Evolutionary conservation across 2,329 filamentous ascomycete genomes (phyloP), one percentile per base, ranked within the genome.

Genomic region (Epichloe sibirici): DNA sequence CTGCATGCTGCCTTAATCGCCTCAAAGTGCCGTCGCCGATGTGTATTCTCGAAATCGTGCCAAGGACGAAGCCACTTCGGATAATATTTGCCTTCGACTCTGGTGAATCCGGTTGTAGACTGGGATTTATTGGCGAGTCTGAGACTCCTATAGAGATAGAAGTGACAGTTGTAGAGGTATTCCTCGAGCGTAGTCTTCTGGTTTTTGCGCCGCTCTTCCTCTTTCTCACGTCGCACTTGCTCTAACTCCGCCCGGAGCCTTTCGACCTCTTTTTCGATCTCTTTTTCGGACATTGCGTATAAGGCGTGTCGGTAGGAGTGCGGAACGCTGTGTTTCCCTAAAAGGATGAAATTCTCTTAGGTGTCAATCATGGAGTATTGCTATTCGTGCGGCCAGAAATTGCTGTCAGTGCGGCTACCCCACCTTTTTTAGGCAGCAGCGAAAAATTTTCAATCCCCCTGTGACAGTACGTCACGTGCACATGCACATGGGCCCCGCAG

Each of bases 61-160:
- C 57, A 59, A 39, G 51, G 57, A 48, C 52, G 54, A 50, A 59
- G 57, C 51, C 53, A 53, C 50, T 48, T 56, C 9, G 58, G 58
- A 45, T 60, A 60, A 49, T 50, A 57, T 52, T 60, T 57, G 17
- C 53, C 53, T 4, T 57, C 54, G 37, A 58, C 58, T 43, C 48
- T 55, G 6, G 54, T 55, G 25, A 51, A 45, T 17, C 56, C 56
- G 11, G 48, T 39, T 39, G 37, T 39, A 13, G 4, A 39, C 1
- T 9, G 37, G 37, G 8, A 12, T 39, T 1, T 2, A 51, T 7
- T 48, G 51, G 48, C 51, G 21, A 58, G 39, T 7, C 12, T 12
- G 48, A 59, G 53, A 35, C 38, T 50, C 40, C 47, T 49, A 40
- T 55, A 58, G 42, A 57, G 23, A 40, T 55, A 7, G 25, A 49